Evolutionary conservation across 352 stramenopile species (phyloP), one percentile per base, ranked within the genome.

Genomic region (Salisapilia sapeloensis): DNA sequence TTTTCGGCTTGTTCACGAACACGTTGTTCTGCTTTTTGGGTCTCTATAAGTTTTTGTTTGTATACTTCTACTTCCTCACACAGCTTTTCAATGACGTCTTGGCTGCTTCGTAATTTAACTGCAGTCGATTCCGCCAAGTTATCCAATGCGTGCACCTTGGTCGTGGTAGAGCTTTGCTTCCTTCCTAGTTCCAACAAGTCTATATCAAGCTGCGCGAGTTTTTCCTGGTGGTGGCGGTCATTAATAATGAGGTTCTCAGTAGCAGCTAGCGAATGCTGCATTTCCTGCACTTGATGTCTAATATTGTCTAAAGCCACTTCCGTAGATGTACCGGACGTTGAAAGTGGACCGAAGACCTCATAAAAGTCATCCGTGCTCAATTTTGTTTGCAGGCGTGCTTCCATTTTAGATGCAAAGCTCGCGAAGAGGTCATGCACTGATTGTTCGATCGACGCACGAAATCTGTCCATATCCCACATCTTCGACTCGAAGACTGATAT

Each of bases 281-380:
- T 31, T 31, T 31, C 14, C 16, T 14, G 14, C 6, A 31, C 6
- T 31, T 14, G 16, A 31, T 6, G 26, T 16, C 19, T 6, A 31
- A 31, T 14, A 6, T 16, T 31, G 26, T 31, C 16, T 16, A 6
- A 31, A 31, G 3, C 6, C 3, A 19, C 26, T 31, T 31, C 26
- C 6, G 16, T 31, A 31, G 16, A 6, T 6, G 16, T n/a, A n/a
- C n/a, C n/a, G n/a, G n/a, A n/a, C n/a, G n/a, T n/a, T n/a, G n/a
- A n/a, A n/a, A n/a, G n/a, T n/a, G 54, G 55, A 21, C 72, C 72
- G 48, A 78, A 82, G 13, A 82, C 66, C 16, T 47, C 48, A 16
- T 70, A 65, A 20, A 78, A 79, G 46, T 78, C 63, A n/a, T 63
- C 50, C 19, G 76, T 61, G 2, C 49, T 55, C 4, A 82, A 29